Percentiles rank a stretch among this genome's conserved stretches.
These are phyloP conservation scores for Bipolaris victoriae DNA, from an alignment of 2,329 filamentous ascomycete genomes.

Conservation along the genomic window DNA sequence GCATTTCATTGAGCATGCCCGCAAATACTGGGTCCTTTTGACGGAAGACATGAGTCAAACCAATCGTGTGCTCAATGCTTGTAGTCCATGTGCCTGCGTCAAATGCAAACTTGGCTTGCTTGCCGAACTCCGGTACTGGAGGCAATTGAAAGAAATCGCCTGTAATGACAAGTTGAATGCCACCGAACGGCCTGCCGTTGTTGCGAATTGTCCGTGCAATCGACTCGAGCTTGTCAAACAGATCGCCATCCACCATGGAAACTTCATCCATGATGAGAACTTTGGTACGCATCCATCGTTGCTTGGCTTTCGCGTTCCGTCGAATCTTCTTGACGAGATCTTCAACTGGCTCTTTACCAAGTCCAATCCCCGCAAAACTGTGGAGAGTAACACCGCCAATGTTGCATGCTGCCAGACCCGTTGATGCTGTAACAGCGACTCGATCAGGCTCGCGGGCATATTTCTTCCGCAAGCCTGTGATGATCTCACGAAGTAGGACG, in stretches of 20 bases:
- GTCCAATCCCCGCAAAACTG: conserved; percentile 92
- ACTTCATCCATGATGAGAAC: conserved; percentile 92
- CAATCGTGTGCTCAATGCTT: conserved; percentile 93
- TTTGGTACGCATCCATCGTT: conserved; percentile 86
- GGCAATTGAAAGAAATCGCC: conserved; percentile 98
- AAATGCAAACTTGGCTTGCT: conserved; percentile 86
- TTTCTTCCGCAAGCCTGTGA: conserved; percentile 78
- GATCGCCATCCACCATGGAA: conserved; percentile 96
- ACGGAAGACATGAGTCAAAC: conserved; percentile 93
- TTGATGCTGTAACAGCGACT: conserved; percentile 93
- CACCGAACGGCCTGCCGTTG: conserved; percentile 91
- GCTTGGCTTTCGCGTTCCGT: conserved; percentile 84
- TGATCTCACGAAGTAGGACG: conserved; percentile 91
- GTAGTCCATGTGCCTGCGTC: conserved; percentile 91
- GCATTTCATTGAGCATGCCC: conserved; percentile 96
- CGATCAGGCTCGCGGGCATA: conserved; percentile 77
- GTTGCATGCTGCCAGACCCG: conserved; percentile 93
- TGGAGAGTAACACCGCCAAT: conserved; percentile 95
- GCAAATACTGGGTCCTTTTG: conserved; percentile 92
- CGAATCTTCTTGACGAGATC: conserved; percentile 89
- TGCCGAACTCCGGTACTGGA: conserved; percentile 81
- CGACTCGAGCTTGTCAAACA: conserved; percentile 94
- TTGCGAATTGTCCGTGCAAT: conserved; percentile 86
- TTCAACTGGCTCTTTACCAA: conserved; percentile 85
- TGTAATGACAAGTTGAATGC: conserved; percentile 93